Base-by-base conservation (phyloP, 78 protist species). In the Guillardia theta region DNA sequence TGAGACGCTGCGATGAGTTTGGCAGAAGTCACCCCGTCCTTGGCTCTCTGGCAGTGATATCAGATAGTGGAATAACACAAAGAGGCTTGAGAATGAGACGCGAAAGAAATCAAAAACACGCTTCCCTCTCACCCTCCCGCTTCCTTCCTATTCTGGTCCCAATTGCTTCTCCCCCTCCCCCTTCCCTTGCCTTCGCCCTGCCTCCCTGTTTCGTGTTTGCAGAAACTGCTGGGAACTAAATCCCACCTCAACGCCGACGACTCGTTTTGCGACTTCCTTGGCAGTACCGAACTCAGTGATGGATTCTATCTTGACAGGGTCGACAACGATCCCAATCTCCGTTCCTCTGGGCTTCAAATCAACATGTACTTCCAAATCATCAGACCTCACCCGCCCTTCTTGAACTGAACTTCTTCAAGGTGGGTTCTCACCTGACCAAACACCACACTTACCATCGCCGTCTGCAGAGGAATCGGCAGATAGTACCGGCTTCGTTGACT, bases 281-380 rank as follows among this genome's bases (percentile, higher is more conserved):
- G 83, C 46, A 0, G 83, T 70, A 1, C 83, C 83, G 41, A 70
- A 70, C 83, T 70, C 36, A 15, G 1, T 22, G 4, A 70, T 36
- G 41, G 46, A 36, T 4, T 70, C 83, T 36, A 70, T 70, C 83
- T 70, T 70, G 83, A 70, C 83, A 70, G 83, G 83, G 36, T 70
- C 83, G 27, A 70, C 83, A 1, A 43, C 36, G 83, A 70, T 70
- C 46, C 83, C 83, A 36, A 70, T 43, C 83, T 70, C 83, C 4
- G 83, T 18, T 0, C 83, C 41, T 43, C 41, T 33, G 83, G 33
- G 36, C 6, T 22, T 24, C 41, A 70, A 15, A 12, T 70, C 83
- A 70, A 24, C 83, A 18, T 24, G 10, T 70, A 43, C 6, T 36
- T 15, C 83, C 41, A 1, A 24, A 18, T 24, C 10, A 70, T 18